phyloP scores from a whole-genome alignment of 352 stramenopile species.

The Globisporangium paddicum region DNA sequence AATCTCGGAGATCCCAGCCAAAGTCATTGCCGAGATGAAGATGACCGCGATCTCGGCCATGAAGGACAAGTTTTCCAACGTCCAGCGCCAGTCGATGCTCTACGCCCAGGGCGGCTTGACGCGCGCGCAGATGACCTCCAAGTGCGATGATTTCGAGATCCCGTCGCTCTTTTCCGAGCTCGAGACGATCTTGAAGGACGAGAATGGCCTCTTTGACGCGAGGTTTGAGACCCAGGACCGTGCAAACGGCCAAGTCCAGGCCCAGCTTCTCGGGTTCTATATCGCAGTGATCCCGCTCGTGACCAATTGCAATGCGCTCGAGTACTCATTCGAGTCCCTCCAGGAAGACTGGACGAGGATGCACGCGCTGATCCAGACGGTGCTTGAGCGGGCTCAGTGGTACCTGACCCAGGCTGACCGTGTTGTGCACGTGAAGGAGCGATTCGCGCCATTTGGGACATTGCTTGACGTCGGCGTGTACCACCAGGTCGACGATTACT shows the following conservation, averaged over 20 bases:
- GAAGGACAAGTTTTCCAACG: conserved; percentile 43
- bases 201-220: conserved; percentile 24
- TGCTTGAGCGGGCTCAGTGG: conserved; percentile 22
- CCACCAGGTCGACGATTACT: conserved; percentile 9
- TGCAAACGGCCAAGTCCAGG: conserved; percentile 21
- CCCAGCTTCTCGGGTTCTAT: conserved; percentile 39
- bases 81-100: conserved; percentile 26
- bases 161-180: conserved; percentile 39
- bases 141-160: conserved; percentile 45
- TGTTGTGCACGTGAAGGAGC: conserved; percentile 26
- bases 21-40: conserved; percentile 46
- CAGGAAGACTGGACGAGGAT: conserved; percentile 25
- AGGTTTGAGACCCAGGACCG: conserved; percentile 27
- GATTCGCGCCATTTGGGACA: conserved; percentile 27
- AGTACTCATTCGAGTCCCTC: conserved; percentile 40
- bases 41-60: conserved; percentile 33
- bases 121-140: conserved; percentile 32
- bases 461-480: conserved; percentile 18
- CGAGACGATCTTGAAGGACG: conserved; percentile 37
- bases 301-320: conserved; percentile 45
- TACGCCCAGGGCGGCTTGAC: conserved; percentile 32
- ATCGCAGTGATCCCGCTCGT: conserved; percentile 36
- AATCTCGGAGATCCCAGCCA: conserved; percentile 32
- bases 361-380: conserved; percentile 16
- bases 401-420: conserved; percentile 25